phyloP scores from a whole-genome alignment of 192 early-diverging fungal species.

The Umbelopsis ramanniana region DNA sequence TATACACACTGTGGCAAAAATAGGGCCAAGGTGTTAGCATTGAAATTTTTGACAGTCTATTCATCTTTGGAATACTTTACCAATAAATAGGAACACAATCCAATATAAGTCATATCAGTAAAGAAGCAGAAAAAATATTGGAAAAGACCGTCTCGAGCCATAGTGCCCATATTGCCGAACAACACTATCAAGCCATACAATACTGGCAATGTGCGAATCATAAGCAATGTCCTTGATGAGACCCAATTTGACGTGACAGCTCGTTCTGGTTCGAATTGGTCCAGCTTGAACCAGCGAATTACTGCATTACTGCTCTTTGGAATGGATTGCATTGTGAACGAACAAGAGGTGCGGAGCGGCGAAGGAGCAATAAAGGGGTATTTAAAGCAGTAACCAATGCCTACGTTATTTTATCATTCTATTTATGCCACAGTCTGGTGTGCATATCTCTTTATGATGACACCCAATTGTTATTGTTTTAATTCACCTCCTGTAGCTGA shows the following conservation, averaged over 20 bases:
- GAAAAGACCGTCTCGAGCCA: not conserved
- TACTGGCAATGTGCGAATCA: slow-evolving; percentile 9
- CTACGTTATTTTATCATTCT: no score
- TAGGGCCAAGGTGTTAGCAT: not conserved
- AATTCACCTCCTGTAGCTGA: no score
- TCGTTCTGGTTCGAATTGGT: slow-evolving; percentile 40
- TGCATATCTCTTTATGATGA: no score
- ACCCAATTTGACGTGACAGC: slow-evolving; percentile 41
- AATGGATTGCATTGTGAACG: slow-evolving; percentile 11
- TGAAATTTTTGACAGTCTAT: not conserved
- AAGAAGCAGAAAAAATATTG: slow-evolving; percentile 32
- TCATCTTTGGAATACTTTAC: slow-evolving; percentile 24
- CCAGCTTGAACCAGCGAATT: slow-evolving; percentile 37
- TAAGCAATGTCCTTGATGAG: slow-evolving; percentile 23
- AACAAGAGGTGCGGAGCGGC: not conserved
- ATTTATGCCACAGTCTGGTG: no score
- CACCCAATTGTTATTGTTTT: no score
- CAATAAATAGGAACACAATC: slow-evolving; percentile 35
- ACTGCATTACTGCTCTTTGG: not conserved
- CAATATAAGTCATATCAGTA: slow-evolving; percentile 38
- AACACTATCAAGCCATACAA: slow-evolving; percentile 17
- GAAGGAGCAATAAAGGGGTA: not conserved
- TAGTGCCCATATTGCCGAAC: slow-evolving; percentile 17
- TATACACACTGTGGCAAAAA: slow-evolving; percentile 12
- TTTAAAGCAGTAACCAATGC: not conserved